Conservation (phyloP, 2,329 filamentous ascomycete species). For the Dothiorella sarmentorum region DNA sequence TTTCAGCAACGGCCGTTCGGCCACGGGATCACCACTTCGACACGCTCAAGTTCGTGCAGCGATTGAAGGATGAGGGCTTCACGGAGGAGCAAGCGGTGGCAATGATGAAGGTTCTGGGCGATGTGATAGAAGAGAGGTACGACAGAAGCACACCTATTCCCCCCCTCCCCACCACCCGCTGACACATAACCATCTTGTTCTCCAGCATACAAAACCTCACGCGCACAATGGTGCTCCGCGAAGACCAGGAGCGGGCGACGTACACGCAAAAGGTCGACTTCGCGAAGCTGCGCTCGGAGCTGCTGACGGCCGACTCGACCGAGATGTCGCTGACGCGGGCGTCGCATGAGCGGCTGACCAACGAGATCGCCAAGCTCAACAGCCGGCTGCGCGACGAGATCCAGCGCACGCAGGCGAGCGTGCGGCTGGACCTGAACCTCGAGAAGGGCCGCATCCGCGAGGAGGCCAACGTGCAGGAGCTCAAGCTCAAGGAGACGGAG, state of each 20-base stretch:
- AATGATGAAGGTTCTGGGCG: constrained; percentile 97
- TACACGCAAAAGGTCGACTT: constrained; percentile 94
- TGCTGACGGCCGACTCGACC: constrained; percentile 85
- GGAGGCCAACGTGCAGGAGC: constrained; percentile 92
- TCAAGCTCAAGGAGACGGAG: constrained; percentile 98
- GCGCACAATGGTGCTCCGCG: constrained; percentile 93
- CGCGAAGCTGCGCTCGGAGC: constrained; percentile 90
- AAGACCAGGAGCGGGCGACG: constrained; percentile 79
- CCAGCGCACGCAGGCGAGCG: constrained; percentile 86
- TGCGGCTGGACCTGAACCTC: constrained; percentile 87
- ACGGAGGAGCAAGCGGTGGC: constrained; percentile 92
- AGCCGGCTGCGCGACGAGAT: constrained; percentile 89
- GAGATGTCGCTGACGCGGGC: constrained; percentile 85
- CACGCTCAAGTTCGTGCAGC: constrained; percentile 93
- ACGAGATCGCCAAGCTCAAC: constrained; percentile 92
- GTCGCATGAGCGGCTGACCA: constrained; percentile 87
- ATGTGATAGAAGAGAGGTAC: constrained; percentile 92
- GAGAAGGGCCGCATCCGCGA: constrained; percentile 96
- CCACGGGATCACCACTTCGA: constrained; percentile 85
- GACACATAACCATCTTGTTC: neutral
- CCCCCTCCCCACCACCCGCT: neutral
- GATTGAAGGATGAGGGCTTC: constrained; percentile 85
- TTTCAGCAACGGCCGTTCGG: constrained; percentile 63
- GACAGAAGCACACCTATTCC: constrained; percentile 5
- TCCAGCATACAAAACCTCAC: constrained; percentile 90